These are phyloP conservation scores for Coemansia erecta DNA, from an alignment of 192 early-diverging fungal genomes.

Conservation along the genomic window DNA sequence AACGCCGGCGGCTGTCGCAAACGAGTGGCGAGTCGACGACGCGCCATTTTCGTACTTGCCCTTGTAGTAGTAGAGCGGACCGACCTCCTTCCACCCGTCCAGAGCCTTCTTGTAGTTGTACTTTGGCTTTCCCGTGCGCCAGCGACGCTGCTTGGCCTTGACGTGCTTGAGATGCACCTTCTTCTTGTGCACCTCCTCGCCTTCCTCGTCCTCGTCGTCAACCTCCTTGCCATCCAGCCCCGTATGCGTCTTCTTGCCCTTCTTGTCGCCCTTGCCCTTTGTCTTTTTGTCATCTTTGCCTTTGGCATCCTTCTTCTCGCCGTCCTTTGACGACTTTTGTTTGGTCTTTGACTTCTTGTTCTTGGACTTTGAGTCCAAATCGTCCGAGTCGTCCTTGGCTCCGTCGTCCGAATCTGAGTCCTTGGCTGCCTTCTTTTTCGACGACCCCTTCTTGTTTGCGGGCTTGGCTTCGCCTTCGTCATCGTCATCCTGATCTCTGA, in stretches of 20 bases:
- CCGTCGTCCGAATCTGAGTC: background rate
- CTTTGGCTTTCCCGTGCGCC: slow-evolving; percentile 46
- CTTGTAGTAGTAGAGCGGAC: slow-evolving; percentile 47
- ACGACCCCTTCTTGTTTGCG: slow-evolving; percentile 4
- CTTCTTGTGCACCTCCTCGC: slow-evolving; percentile 24
- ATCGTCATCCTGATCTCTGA: slow-evolving; percentile 1
- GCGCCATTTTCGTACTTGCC: slow-evolving; percentile 46
- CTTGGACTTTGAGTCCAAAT: slow-evolving; percentile 4
- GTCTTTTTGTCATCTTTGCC: slow-evolving; percentile 12
- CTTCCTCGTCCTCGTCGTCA: slow-evolving; percentile 31
- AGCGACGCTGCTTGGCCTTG: slow-evolving; percentile 36
- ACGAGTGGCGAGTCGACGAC: background rate
- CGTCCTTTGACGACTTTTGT: slow-evolving; percentile 1
- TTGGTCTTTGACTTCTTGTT: background rate
- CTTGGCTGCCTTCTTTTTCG: slow-evolving; percentile 8
- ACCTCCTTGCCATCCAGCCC: slow-evolving; percentile 47
- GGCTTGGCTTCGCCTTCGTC: slow-evolving; percentile 8
- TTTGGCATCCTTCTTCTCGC: slow-evolving; percentile 2
- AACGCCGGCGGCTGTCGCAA: background rate
- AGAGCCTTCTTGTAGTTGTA: slow-evolving; percentile 46
- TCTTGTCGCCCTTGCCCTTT: slow-evolving; percentile 18
- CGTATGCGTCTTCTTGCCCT: slow-evolving; percentile 42
- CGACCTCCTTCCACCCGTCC: slow-evolving; percentile 47
- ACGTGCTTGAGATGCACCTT: slow-evolving; percentile 39
- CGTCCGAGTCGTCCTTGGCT: slow-evolving; percentile 2